Conservation (phyloP, 805 yeast species). For the Yamadazyma takamatsuzukensis region DNA sequence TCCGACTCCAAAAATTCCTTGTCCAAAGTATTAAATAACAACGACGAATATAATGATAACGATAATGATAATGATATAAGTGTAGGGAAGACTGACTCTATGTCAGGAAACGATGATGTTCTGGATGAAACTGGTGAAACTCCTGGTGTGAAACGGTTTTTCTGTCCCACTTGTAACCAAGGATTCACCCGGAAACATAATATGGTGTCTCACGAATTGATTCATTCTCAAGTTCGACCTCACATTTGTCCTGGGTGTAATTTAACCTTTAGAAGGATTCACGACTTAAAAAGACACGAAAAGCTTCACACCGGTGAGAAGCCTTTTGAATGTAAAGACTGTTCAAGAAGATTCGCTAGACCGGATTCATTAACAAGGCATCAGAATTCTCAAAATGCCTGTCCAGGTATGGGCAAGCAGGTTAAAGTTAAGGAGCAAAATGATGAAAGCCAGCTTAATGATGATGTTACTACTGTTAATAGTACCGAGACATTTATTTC, state of each 20-base stretch:
- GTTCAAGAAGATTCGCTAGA: conserved; percentile 66
- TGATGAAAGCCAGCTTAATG: conserved; percentile 2
- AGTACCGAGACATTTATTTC: conserved; percentile 10
- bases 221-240: conserved; percentile 64
- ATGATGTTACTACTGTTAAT: conserved; percentile 8
- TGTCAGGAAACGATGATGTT: not conserved
- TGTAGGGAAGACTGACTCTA: too few species aligned
- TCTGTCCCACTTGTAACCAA: conserved; percentile 59
- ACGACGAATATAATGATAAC: conserved; percentile 1
- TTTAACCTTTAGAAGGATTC: conserved; percentile 63
- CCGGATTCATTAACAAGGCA: conserved; percentile 76
- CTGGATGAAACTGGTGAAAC: conserved; percentile 1
- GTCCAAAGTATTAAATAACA: conserved; percentile 1
- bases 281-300: conserved; percentile 73
- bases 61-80: conserved; percentile 3
- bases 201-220: conserved; percentile 66
- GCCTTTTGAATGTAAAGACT: conserved; percentile 58
- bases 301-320: conserved; percentile 75
- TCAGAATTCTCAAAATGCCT: conserved; percentile 42
- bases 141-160: conserved; percentile 10
- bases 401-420: conserved; percentile 23
- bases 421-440: too few species aligned
- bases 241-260: conserved; percentile 60
- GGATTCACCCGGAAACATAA: conserved; percentile 71
- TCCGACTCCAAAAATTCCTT: not conserved